These are phyloP conservation scores for Scutellaria baicalensis DNA, from an alignment of 257 asterid genomes.

Conservation along the genomic window DNA sequence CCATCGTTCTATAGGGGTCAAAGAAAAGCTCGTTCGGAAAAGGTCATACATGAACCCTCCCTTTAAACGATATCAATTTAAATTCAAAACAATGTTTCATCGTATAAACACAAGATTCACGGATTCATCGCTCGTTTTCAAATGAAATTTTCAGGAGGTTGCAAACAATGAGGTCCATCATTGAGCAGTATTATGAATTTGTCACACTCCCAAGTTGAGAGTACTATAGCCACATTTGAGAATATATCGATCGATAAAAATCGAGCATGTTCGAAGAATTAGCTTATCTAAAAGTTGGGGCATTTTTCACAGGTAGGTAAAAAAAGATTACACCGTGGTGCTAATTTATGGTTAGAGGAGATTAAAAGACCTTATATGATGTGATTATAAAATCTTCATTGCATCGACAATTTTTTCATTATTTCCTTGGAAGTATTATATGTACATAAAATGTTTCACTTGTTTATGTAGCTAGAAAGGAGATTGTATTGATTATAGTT, in stretches of 20 bases:
- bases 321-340: background rate
- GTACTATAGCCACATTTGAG: background rate
- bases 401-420: background rate
- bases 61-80: background rate
- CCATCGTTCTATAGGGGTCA: slow-evolving; percentile 29
- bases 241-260: background rate
- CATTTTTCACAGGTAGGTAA: background rate
- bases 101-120: background rate
- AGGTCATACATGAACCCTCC: background rate
- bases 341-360: background rate
- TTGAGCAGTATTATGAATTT: background rate
- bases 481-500: background rate
- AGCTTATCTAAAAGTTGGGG: background rate
- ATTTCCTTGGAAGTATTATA: background rate
- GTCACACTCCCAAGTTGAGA: background rate
- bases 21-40: slow-evolving; percentile 9
- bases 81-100: too few species aligned
- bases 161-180: background rate
- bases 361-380: background rate
- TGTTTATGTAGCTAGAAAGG: background rate
- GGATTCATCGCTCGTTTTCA: background rate
- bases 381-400: background rate
- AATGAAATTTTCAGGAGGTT: slow-evolving; percentile 10
- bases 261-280: background rate
- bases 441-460: background rate